A percentile compares a stretch with the other conserved stretches of the same genome.
These are phyloP conservation scores for Coemansia sp. DNA, from an alignment of 192 early-diverging fungal genomes.

Conservation along the genomic window DNA sequence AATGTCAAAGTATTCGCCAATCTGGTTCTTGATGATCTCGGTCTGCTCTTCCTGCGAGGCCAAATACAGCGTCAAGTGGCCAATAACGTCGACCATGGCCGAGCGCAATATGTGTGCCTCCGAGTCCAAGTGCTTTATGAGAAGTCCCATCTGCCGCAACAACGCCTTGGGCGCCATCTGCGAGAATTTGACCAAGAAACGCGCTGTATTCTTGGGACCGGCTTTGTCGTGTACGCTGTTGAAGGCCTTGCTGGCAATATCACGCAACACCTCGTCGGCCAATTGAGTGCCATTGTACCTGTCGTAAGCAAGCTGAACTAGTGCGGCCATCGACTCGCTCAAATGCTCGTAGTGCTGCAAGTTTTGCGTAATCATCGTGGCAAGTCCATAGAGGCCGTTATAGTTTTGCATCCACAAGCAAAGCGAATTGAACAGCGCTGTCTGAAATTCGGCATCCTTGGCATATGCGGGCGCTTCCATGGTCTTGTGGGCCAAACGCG, in stretches of 20 bases:
- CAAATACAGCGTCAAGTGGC: slow-evolving; percentile 78
- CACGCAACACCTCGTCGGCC: slow-evolving; percentile 71
- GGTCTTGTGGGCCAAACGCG: slow-evolving; percentile 73
- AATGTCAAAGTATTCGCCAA: slow-evolving; percentile 88
- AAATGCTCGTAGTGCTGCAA: slow-evolving; percentile 84
- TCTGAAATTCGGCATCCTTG: slow-evolving; percentile 64
- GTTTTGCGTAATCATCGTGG: slow-evolving; percentile 78
- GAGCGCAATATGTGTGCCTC: slow-evolving; percentile 87
- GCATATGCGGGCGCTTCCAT: slow-evolving; percentile 77
- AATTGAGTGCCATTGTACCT: slow-evolving; percentile 68
- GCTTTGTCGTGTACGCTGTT: slow-evolving; percentile 71
- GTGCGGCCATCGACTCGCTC: slow-evolving; percentile 80
- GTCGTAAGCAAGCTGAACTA: slow-evolving; percentile 64
- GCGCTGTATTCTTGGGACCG: slow-evolving; percentile 79
- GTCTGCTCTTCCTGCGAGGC: slow-evolving; percentile 72
- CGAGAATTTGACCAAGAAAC: slow-evolving; percentile 81
- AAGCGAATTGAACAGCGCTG: slow-evolving; percentile 65
- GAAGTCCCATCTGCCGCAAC: slow-evolving; percentile 84
- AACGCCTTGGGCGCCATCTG: slow-evolving; percentile 80
- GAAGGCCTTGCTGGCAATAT: slow-evolving; percentile 65
- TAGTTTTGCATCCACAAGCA: slow-evolving; percentile 78
- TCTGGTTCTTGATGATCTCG: slow-evolving; percentile 66
- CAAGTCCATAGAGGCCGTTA: slow-evolving; percentile 74
- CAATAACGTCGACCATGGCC: slow-evolving; percentile 87
- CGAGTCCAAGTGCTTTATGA: slow-evolving; percentile 86